A percentile compares a stretch with the other conserved stretches of the same genome.
Conservation (phyloP, 495 filamentous ascomycete species). For the Penicillium arizonense region DNA sequence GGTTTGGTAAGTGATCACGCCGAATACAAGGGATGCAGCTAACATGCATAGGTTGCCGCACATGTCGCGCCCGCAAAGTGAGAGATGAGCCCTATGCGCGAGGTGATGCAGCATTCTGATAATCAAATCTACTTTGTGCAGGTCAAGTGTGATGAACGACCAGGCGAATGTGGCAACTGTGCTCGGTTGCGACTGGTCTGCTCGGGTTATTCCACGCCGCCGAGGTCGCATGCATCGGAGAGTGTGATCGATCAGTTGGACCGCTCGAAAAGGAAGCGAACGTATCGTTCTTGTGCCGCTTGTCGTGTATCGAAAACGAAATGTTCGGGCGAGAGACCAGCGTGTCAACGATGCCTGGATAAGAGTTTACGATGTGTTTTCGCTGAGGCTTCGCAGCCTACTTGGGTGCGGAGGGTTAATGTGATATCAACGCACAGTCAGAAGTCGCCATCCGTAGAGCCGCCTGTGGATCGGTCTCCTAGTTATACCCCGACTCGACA, state of each 20-base stretch:
- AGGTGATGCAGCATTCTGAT: no score
- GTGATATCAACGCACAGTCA: not conserved
- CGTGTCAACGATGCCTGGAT: constrained; percentile 26
- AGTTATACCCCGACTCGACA: not conserved
- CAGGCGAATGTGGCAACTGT: constrained; percentile 28
- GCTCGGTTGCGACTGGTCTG: constrained; percentile 24
- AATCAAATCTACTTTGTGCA: constrained; percentile 6
- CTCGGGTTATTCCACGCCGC: constrained; percentile 17
- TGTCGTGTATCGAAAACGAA: constrained; percentile 33
- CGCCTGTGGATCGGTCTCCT: not conserved
- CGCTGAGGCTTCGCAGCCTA: constrained; percentile 27
- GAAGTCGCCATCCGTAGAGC: not conserved
- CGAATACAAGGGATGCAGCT: not conserved
- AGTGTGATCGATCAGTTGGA: not conserved
- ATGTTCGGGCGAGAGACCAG: constrained; percentile 35
- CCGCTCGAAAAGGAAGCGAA: constrained; percentile 22
- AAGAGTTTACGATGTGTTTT: constrained; percentile 28
- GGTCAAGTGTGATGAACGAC: constrained; percentile 33
- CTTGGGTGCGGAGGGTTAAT: constrained; percentile 24
- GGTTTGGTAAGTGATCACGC: constrained; percentile 18
- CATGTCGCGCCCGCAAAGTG: constrained; percentile 29
- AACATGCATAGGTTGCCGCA: constrained; percentile 21
- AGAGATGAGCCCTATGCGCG: not conserved
- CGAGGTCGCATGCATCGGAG: not conserved
- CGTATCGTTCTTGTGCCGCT: constrained; percentile 32